Evolutionary conservation across 192 early-diverging fungal species (phyloP).

Genomic region (Coemansia brasiliensis): DNA sequence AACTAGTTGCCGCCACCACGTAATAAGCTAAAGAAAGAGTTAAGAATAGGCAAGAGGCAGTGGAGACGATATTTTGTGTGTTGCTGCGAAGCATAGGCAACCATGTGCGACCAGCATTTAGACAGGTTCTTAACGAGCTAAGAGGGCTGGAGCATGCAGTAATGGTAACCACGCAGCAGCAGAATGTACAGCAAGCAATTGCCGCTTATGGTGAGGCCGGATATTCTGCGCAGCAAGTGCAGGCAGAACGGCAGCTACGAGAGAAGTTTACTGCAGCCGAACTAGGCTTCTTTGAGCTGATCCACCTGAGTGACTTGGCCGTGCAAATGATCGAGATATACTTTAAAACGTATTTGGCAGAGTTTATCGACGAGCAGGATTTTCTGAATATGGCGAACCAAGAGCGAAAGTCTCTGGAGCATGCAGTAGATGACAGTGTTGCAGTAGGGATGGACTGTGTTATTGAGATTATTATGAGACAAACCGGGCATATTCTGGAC

Average conservation of each 20-base stretch:
- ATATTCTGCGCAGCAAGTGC: constrained; percentile 46
- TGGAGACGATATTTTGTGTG: constrained; percentile 81
- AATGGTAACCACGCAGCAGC: background rate
- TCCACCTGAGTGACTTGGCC: constrained; percentile 90
- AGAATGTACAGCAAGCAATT: background rate
- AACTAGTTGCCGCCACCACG: no score
- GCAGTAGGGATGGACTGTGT: constrained; percentile 91
- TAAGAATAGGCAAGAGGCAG: constrained; percentile 57
- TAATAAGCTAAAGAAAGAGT: background rate
- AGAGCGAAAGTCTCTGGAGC: constrained; percentile 89
- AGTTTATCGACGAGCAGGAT: constrained; percentile 84
- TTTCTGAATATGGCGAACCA: constrained; percentile 89
- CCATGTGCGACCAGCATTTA: constrained; percentile 44
- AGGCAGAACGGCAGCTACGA: constrained; percentile 9
- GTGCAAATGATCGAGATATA: constrained; percentile 95
- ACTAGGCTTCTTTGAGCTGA: constrained; percentile 87
- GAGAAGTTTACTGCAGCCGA: constrained; percentile 61
- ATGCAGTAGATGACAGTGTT: constrained; percentile 83
- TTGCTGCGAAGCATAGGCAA: constrained; percentile 68
- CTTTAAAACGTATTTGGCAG: constrained; percentile 83
- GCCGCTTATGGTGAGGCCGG: constrained; percentile 26
- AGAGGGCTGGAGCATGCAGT: constrained; percentile 35
- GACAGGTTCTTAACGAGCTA: constrained; percentile 32
- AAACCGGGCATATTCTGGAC: constrained; percentile 81
- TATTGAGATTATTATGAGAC: constrained; percentile 83